Conservation (phyloP, 345 rosid genomes). For the Eucalyptus sideroxylon region DNA sequence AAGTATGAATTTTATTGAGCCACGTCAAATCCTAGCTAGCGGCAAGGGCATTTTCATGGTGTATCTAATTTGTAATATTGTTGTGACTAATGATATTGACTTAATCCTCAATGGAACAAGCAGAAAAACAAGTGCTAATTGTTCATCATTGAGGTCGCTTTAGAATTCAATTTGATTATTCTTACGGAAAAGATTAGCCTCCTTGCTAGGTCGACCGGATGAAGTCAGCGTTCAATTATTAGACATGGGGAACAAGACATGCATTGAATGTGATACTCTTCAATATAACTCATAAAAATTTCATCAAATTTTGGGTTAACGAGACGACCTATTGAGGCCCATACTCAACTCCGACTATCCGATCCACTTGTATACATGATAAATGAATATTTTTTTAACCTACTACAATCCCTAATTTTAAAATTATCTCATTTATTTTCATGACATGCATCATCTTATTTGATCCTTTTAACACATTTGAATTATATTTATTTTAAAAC, state of each 20-base stretch:
- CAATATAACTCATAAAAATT: neutral
- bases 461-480: too few species aligned
- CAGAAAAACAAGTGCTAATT: too few species aligned
- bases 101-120: too few species aligned
- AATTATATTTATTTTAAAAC: too few species aligned
- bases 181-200: neutral
- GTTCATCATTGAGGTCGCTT: neutral
- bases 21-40: neutral
- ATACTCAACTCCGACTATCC: neutral
- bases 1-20: neutral
- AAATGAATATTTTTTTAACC: too few species aligned
- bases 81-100: neutral
- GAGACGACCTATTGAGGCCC: neutral
- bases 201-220: neutral
- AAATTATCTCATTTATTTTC: too few species aligned
- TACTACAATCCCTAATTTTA: too few species aligned
- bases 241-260: neutral
- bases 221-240: neutral
- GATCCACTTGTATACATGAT: too few species aligned
- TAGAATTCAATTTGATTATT: too few species aligned
- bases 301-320: neutral
- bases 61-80: too few species aligned
- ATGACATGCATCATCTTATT: too few species aligned
- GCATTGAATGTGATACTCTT: neutral
- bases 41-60: too few species aligned